Evolutionary conservation across 331 rosid species (phyloP), one percentile per base, ranked within the genome.

Genomic region (Malus hybrid): DNA sequence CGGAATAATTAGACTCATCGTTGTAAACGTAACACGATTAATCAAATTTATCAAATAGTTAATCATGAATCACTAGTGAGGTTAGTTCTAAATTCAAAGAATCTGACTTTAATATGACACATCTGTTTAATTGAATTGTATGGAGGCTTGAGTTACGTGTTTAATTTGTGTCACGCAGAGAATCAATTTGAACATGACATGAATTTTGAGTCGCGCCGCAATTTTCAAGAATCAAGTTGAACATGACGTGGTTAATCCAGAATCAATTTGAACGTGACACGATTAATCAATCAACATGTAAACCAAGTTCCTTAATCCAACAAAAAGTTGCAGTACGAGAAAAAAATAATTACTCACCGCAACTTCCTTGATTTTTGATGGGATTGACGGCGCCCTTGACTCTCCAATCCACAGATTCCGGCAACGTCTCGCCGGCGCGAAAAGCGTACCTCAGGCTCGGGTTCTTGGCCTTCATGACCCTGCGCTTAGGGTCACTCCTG

Each of bases 351-450:
- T 67, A 48, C 85, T 79, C 53, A 94, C 99, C 99, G 73, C 97
- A 94, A 70, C 77, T 52, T 79, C 96, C 93, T 75, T 94, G 99
- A 86, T 94, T 82, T 76, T 94, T 94, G 85, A 94, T 72, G 2
- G 90, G 82, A 79, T 76, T 76, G 68, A 92, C 87, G 2, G 91
- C 95, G 33, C 97, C 97, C 24, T 74, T 61, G 2, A n/a, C 48
- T 84, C 96, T 90, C 99, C 99, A 94, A 77, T 94, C 99, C 2
- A 94, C 87, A 12, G 87, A 80, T 22, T 50, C 60, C 66, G 97
- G 97, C 87, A 90, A 73, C 53, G 22, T 26, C 7, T 89, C 97
- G 18, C 64, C 73, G 55, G 81, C 80, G 10, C 56, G 57, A 11
- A 34, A 55, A 46, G 86, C 78, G 28, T 94, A 94, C 6, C 97